Conservation (phyloP, 306 rosid species). For the Sicyos baderoa region DNA sequence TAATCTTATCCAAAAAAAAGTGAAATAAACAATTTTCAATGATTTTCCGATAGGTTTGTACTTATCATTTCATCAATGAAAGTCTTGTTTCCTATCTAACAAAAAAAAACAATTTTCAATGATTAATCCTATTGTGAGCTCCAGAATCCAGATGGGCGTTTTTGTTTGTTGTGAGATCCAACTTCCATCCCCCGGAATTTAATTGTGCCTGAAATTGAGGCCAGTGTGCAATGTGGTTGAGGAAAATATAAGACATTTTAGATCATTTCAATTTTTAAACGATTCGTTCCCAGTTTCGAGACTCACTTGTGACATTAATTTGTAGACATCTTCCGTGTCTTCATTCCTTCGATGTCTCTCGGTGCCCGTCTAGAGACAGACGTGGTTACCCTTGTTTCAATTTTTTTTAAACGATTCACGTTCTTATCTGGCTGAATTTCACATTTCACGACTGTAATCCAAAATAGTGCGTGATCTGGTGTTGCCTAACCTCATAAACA, state of each 20-base stretch:
- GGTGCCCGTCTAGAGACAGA: no score
- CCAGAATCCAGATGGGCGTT: background rate
- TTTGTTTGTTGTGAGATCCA: background rate
- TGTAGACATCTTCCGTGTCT: no score
- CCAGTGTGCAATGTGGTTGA: background rate
- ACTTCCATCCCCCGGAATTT: background rate
- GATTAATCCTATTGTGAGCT: background rate
- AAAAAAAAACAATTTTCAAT: conserved; percentile 2
- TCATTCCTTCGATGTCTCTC: no score
- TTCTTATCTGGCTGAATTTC: background rate
- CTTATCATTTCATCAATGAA: no score
- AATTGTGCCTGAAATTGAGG: background rate
- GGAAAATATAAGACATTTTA: conserved; percentile 1
- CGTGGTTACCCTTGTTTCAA: no score
- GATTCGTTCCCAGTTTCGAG: no score
- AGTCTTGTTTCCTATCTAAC: no score
- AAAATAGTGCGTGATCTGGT: background rate
- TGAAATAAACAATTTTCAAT: conserved; percentile 3
- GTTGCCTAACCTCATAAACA: background rate
- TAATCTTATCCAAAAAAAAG: no score
- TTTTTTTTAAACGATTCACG: background rate
- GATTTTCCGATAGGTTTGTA: no score
- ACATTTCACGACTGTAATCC: background rate
- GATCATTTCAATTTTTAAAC: background rate
- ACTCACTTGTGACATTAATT: no score